Evolutionary conservation across 495 filamentous ascomycete species (phyloP).

Genomic region (Aspergillus funiculosus): DNA sequence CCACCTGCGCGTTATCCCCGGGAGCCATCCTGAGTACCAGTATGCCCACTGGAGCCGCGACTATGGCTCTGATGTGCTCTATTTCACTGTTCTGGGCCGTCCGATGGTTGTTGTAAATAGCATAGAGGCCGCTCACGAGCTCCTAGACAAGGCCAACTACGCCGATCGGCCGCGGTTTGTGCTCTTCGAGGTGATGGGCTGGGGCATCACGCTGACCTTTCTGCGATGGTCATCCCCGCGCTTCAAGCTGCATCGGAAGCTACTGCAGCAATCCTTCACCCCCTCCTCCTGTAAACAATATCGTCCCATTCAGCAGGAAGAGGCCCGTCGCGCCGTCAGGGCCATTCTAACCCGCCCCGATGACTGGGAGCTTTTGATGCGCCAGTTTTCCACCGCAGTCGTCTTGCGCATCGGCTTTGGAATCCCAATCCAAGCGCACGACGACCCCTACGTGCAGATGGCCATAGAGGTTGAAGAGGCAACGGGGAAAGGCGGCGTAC

Average conservation of each 20-base stretch:
- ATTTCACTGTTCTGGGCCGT: constrained; percentile 18
- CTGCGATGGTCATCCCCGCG: constrained; percentile 41
- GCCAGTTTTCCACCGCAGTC: constrained; percentile 17
- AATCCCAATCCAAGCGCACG: constrained; percentile 32
- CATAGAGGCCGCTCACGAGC: constrained; percentile 18
- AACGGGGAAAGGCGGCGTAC: constrained; percentile 38
- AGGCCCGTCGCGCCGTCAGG: constrained; percentile 15
- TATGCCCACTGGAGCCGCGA: constrained; percentile 20
- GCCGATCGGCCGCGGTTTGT: constrained; percentile 28
- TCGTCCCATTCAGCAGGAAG: constrained; percentile 14
- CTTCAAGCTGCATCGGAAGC: constrained; percentile 40
- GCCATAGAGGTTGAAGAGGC: constrained; percentile 39
- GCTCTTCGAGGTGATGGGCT: constrained; percentile 37
- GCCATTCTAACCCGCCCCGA: constrained; percentile 6
- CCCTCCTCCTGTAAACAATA: constrained; percentile 16
- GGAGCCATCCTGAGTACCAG: constrained; percentile 14
- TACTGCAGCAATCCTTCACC: constrained; percentile 32
- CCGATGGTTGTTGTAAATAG: constrained; percentile 20
- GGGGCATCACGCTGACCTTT: constrained; percentile 35
- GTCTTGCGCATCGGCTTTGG: constrained; percentile 44
- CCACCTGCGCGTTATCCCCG: constrained; percentile 22
- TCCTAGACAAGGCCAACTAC: constrained; percentile 23
- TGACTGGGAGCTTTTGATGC: constrained; percentile 16
- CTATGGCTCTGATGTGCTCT: constrained; percentile 20
- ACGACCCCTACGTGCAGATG: constrained; percentile 42